Percentiles rank a stretch among this genome's conserved stretches.
Evolutionary conservation across 805 yeast genomes (phyloP).

Genomic region (Starmerella scarabaei): DNA sequence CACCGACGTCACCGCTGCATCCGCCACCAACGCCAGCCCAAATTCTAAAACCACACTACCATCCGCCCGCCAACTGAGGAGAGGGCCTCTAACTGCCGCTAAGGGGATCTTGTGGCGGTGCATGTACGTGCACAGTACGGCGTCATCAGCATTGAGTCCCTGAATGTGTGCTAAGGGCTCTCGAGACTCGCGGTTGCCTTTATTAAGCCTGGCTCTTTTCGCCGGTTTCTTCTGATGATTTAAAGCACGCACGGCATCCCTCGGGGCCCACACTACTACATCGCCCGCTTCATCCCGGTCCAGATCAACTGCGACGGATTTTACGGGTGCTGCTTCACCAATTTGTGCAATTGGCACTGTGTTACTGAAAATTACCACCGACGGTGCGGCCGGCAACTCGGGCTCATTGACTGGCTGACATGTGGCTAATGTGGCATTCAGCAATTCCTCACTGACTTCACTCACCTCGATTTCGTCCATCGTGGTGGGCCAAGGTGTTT

Average conservation of each 20-base stretch:
- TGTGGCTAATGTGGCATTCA: too few relatives aligned
- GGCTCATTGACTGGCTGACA: too few relatives aligned
- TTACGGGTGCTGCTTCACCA: too few relatives aligned
- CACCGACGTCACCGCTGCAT: neutral
- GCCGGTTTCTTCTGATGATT: neutral
- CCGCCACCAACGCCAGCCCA: neutral
- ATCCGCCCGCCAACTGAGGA: neutral
- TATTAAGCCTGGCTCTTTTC: too few relatives aligned
- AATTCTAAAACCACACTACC: neutral
- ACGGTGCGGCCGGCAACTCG: too few relatives aligned
- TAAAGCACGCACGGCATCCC: neutral
- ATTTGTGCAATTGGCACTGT: too few relatives aligned
- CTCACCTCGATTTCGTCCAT: too few relatives aligned
- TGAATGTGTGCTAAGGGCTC: neutral
- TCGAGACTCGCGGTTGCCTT: neutral
- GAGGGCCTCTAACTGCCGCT: neutral
- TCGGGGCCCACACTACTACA: neutral
- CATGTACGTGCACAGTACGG: neutral
- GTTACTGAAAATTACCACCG: too few relatives aligned
- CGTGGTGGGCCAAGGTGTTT: too few relatives aligned
- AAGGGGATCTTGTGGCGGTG: neutral
- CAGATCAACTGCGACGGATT: too few relatives aligned
- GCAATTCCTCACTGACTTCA: too few relatives aligned
- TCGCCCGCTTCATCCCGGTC: neutral
- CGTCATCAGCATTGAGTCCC: neutral